A percentile compares a stretch with the other conserved stretches of the same genome.
These are phyloP conservation scores for Geranomyces variabilis DNA, from an alignment of 192 early-diverging fungal genomes.

Conservation along the genomic window DNA sequence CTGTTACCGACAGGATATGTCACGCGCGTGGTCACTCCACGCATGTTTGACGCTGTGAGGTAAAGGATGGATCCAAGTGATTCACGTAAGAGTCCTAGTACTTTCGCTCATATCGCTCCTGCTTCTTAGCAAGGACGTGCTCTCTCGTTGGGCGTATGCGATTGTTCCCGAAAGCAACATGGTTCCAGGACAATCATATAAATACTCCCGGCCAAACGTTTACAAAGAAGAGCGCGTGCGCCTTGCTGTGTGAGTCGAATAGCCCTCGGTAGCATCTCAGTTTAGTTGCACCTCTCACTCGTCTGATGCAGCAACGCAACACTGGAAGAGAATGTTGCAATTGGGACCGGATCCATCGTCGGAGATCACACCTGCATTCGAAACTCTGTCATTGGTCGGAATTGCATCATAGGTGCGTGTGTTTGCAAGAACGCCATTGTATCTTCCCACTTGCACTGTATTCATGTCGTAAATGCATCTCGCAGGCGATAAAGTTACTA, in stretches of 20 bases:
- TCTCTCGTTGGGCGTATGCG: constrained; percentile 92
- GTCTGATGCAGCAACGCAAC: constrained; percentile 50
- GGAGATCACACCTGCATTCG: constrained; percentile 71
- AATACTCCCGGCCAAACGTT: constrained; percentile 75
- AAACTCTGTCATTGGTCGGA: constrained; percentile 83
- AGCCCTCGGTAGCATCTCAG: too few species aligned
- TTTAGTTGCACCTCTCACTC: too few species aligned
- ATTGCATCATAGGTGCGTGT: constrained; percentile 67
- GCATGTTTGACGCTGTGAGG: constrained; percentile 78
- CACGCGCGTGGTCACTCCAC: constrained; percentile 66
- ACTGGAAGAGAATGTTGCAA: constrained; percentile 77
- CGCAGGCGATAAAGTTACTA: constrained; percentile 68
- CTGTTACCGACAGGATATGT: constrained; percentile 70
- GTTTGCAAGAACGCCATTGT: too few species aligned
- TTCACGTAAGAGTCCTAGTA: background rate
- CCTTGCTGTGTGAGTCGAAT: constrained; percentile 61
- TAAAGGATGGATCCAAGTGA: too few species aligned
- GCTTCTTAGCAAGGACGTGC: constrained; percentile 73
- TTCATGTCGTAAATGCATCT: too few species aligned
- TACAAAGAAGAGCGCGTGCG: constrained; percentile 82
- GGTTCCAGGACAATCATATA: constrained; percentile 68
- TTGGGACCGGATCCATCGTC: constrained; percentile 77
- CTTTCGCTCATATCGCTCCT: background rate
- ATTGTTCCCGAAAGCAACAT: constrained; percentile 89
- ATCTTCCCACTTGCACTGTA: too few species aligned